Base-by-base conservation (phyloP, 2,329 filamentous ascomycete genomes). In the Cercospora sojina region DNA sequence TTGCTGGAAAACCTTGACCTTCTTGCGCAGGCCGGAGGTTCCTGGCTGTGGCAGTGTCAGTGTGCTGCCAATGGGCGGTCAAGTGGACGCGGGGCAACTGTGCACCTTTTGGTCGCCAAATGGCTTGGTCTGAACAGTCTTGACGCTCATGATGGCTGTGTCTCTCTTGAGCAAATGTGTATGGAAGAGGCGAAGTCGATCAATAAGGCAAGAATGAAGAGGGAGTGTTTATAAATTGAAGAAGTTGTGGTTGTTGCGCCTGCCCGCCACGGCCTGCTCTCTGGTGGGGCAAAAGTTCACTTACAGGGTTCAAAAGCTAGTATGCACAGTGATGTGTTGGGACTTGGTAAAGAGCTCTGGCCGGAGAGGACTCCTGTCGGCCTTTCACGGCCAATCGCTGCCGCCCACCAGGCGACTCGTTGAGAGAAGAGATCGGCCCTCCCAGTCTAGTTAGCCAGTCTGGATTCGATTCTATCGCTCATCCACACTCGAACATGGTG, bases 1-100 rank as follows among this genome's bases (percentile, higher is more conserved):
- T 82, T 97, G 86, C 81, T 99, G 92, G 86, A 99, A 99, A 79
- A 97, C 91, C 77, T 92, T 93, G 83, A 98, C 95, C 88, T 96
- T 98, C 84, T 99, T 99, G 72, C 95, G 93, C 80, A 99, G 92
- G 81, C 95, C 95, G 73, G 95, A 99, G 27, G 62, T 64, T 64
- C 62, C 62, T 59, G 62, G 62, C 60, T 63, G 32, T 57, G 16
- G 58, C 20, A 13, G 18, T 8, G 35, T 60, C 35, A 60, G 58
- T 60, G 10, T 47, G 41, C 10, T 13, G 35, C n/a, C 38, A 47
- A 25, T 57, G 53, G 47, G 53, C 53, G 53, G 53, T 35, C 27
- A 62, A 31, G 31, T 31, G 31, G 23, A 10, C 12, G n/a, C 13
- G 38, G 59, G 41, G 38, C 9, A n/a, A 12, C 27, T 25, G 27